Conservation (phyloP, 2,329 filamentous ascomycete genomes). For the Pseudogymnoascus sp. region DNA sequence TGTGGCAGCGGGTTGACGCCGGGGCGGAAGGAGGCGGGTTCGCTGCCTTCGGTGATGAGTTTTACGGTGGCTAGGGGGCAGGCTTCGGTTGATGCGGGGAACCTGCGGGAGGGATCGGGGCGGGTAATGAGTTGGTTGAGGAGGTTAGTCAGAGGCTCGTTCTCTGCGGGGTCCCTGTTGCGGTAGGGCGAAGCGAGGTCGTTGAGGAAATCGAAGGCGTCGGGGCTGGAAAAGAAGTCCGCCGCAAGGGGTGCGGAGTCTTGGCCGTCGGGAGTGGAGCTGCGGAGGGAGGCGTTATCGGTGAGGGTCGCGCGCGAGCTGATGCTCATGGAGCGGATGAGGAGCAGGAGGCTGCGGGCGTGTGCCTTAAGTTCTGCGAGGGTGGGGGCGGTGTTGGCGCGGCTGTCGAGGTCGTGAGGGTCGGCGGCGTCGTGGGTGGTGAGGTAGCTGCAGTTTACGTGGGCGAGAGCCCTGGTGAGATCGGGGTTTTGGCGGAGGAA, state of each 20-base stretch:
- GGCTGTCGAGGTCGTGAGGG: constrained; percentile 49
- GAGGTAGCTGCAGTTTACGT: constrained; percentile 52
- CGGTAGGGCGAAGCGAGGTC: constrained; percentile 43
- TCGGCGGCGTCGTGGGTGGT: constrained; percentile 41
- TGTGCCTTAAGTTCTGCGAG: constrained; percentile 54
- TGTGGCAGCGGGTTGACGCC: constrained; percentile 1
- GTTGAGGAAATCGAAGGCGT: constrained; percentile 52
- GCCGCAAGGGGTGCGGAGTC: background rate
- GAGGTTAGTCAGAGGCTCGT: constrained; percentile 21
- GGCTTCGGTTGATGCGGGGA: background rate
- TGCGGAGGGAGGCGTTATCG: constrained; percentile 13
- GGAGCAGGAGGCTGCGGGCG: constrained; percentile 47
- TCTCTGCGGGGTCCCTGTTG: constrained; percentile 28
- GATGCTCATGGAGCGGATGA: constrained; percentile 44
- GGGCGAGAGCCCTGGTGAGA: constrained; percentile 27
- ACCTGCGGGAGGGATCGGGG: background rate
- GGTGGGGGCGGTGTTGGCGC: constrained; percentile 36
- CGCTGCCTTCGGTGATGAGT: background rate
- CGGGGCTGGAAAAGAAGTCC: constrained; percentile 32
- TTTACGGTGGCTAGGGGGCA: background rate
- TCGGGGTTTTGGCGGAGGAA: constrained; percentile 11
- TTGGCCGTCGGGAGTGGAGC: constrained; percentile 9
- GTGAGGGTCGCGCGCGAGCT: constrained; percentile 26
- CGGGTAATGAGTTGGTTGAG: constrained; percentile 17
- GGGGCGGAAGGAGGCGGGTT: background rate